A percentile compares a stretch with the other conserved stretches of the same genome.
Evolutionary conservation across 495 filamentous ascomycete genomes (phyloP).

Genomic region (Parmelia sp.): DNA sequence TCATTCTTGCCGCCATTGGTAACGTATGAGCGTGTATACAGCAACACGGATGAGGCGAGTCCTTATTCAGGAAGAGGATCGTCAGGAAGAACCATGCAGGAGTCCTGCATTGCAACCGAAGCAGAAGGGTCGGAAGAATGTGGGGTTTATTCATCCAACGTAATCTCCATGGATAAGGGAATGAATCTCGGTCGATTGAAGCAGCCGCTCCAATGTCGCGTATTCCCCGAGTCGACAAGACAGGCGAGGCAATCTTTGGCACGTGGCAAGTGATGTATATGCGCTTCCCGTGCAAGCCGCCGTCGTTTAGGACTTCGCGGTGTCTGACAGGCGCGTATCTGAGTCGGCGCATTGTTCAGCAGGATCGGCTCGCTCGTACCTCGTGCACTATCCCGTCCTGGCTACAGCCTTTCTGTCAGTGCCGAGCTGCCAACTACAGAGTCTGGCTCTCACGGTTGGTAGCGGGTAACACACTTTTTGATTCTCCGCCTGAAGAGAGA

Average conservation of each 20-base stretch:
- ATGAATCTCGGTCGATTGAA: neutral
- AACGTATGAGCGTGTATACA: neutral
- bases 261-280: neutral
- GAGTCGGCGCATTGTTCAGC: neutral
- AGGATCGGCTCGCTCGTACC: neutral
- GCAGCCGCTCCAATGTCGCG: neutral
- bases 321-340: neutral
- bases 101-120: neutral
- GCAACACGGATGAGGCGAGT: neutral
- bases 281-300: slow-evolving; percentile 1
- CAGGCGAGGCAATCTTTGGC: neutral
- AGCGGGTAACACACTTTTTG: neutral
- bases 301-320: neutral
- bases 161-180: neutral
- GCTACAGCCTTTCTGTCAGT: neutral
- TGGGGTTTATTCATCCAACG: neutral
- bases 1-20: neutral
- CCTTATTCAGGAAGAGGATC: neutral
- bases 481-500: neutral
- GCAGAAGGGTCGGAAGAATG: neutral
- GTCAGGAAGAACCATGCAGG: neutral
- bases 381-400: neutral
- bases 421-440: neutral
- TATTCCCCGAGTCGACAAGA: neutral
- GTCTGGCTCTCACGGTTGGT: neutral